A percentile compares a stretch with the other conserved stretches of the same genome.
These are phyloP conservation scores for Vigna reflexopilosa DNA, from an alignment of 306 rosid genomes.

Conservation along the genomic window DNA sequence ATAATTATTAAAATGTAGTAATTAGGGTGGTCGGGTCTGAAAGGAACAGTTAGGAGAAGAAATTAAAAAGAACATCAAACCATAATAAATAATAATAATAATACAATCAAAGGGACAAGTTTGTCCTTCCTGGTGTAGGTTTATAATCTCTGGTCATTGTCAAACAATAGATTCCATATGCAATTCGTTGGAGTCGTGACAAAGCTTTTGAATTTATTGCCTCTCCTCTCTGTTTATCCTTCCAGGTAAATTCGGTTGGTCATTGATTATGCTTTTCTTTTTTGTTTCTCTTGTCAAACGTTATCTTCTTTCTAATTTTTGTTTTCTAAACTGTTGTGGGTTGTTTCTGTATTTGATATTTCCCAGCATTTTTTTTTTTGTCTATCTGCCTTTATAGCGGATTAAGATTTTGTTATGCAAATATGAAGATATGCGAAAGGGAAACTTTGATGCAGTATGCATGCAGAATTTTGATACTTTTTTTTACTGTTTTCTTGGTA, in stretches of 20 bases:
- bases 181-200: conserved; percentile 39
- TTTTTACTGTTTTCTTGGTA: not conserved
- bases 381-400: conserved; percentile 7
- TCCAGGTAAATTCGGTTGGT: conserved; percentile 34
- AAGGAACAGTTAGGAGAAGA: not conserved
- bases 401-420: conserved; percentile 4
- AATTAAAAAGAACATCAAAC: not conserved
- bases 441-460: not conserved
- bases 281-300: not conserved
- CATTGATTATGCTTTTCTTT: conserved; percentile 15
- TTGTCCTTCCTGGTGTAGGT: not conserved
- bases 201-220: conserved; percentile 34
- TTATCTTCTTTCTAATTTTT: conserved; percentile 1
- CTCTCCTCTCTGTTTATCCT: conserved; percentile 21
- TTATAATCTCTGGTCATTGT: not conserved
- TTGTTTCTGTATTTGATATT: conserved; percentile 26
- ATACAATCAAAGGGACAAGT: not conserved
- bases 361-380: not conserved
- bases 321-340: conserved; percentile 5
- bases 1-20: too few relatives aligned
- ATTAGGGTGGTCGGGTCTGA: not conserved
- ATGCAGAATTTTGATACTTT: not conserved
- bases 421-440: not conserved
- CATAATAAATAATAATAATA: not conserved
- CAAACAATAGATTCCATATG: conserved; percentile 7